phyloP scores from a whole-genome alignment of 2,329 filamentous ascomycete genomes.

The Daldinia sp. region DNA sequence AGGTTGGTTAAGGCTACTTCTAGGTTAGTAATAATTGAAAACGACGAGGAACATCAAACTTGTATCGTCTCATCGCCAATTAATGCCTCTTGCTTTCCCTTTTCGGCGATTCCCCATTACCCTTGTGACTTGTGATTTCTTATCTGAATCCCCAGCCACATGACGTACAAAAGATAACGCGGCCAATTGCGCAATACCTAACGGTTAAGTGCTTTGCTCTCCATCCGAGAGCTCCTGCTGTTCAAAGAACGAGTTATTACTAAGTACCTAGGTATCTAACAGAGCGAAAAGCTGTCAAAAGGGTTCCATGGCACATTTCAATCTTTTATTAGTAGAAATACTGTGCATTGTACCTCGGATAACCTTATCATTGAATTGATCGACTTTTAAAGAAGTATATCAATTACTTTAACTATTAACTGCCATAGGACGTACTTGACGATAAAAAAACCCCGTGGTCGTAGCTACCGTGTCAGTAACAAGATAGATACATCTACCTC shows the following conservation, averaged over 20 bases:
- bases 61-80: slow-evolving; percentile 8
- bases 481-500: neutral
- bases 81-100: neutral
- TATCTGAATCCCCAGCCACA: slow-evolving; percentile 25
- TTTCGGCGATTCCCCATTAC: slow-evolving; percentile 9
- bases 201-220: neutral
- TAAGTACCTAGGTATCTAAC: too few relatives aligned
- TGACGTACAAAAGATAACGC: slow-evolving; percentile 20
- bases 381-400: too few relatives aligned
- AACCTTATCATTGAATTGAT: too few relatives aligned
- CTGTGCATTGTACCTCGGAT: too few relatives aligned
- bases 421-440: too few relatives aligned
- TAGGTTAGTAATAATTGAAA: too few relatives aligned
- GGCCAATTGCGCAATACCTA: neutral
- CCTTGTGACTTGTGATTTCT: slow-evolving; percentile 24
- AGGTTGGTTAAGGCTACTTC: too few relatives aligned
- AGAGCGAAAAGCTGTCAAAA: too few relatives aligned
- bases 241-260: neutral
- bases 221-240: neutral
- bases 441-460: too few relatives aligned
- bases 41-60: slow-evolving; percentile 9
- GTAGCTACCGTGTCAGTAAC: neutral
- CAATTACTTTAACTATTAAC: too few relatives aligned
- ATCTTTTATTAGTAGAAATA: too few relatives aligned
- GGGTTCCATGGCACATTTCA: too few relatives aligned